Percentiles rank a stretch among this genome's conserved stretches.
These are phyloP conservation scores for Claviceps monticola DNA, from an alignment of 2,329 filamentous ascomycete genomes.

Conservation along the genomic window DNA sequence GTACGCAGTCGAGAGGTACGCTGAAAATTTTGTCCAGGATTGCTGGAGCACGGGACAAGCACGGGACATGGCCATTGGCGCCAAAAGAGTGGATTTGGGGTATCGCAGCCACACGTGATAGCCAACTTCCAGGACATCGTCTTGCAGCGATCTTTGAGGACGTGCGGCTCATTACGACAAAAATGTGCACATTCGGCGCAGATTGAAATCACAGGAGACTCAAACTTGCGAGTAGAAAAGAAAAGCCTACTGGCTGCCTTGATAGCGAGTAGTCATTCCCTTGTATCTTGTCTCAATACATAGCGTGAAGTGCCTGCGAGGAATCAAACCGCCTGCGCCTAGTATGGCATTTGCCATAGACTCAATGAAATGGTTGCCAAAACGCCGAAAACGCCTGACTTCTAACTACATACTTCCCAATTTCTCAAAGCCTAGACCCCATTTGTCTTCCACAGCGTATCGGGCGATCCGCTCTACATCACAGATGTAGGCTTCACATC, in stretches of 20 bases:
- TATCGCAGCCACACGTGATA: no score
- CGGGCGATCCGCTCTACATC: not conserved
- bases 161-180: no score
- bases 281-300: not conserved
- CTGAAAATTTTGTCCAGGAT: conserved; percentile 1
- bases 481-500: not conserved
- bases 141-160: no score
- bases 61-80: no score
- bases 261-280: not conserved
- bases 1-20: no score
- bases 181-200: no score
- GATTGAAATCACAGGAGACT: no score
- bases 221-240: no score
- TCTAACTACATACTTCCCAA: not conserved
- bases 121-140: no score
- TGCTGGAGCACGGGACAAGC: not conserved
- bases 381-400: conserved; percentile 1
- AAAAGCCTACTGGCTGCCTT: no score
- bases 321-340: not conserved
- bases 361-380: not conserved
- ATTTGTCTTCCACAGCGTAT: not conserved
- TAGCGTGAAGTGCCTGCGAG: not conserved
- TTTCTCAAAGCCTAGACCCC: not conserved
- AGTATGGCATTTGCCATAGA: not conserved
- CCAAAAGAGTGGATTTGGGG: no score